phyloP scores from a whole-genome alignment of 495 filamentous ascomycete genomes.

The Neurospora sp. region DNA sequence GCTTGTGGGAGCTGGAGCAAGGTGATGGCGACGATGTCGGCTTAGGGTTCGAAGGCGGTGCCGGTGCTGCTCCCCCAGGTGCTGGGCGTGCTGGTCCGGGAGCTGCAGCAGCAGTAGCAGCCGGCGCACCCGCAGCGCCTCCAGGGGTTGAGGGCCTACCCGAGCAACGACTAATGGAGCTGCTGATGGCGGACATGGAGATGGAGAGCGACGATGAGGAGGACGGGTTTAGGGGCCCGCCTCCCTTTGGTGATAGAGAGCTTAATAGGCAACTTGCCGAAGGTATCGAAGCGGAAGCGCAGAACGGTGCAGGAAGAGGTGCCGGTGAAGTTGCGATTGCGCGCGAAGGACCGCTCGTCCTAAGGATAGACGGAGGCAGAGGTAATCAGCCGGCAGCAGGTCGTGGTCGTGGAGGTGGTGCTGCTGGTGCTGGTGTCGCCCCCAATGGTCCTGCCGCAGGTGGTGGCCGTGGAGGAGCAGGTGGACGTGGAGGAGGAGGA shows the following conservation, averaged over 20 bases:
- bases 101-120: neutral
- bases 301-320: constrained; percentile 4
- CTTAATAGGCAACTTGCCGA: neutral
- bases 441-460: constrained; percentile 21
- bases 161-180: neutral
- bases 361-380: constrained; percentile 33
- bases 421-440: constrained; percentile 6
- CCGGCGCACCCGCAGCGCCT: neutral
- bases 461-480: neutral
- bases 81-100: constrained; percentile 2
- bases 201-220: constrained; percentile 17
- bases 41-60: constrained; percentile 40
- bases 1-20: constrained; percentile 80
- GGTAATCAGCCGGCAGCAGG: constrained; percentile 19
- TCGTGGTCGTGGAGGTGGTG: constrained; percentile 13
- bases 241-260: neutral
- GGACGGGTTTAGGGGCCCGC: neutral
- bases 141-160: neutral
- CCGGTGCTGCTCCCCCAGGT: constrained; percentile 7
- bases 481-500: neutral
- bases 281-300: neutral
- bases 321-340: constrained; percentile 27
- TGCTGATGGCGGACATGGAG: constrained; percentile 17
- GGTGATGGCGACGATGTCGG: constrained; percentile 63
- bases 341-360: constrained; percentile 44